Conservation (phyloP, 148 eudicot genomes). For the Arctostaphylos glauca region DNA sequence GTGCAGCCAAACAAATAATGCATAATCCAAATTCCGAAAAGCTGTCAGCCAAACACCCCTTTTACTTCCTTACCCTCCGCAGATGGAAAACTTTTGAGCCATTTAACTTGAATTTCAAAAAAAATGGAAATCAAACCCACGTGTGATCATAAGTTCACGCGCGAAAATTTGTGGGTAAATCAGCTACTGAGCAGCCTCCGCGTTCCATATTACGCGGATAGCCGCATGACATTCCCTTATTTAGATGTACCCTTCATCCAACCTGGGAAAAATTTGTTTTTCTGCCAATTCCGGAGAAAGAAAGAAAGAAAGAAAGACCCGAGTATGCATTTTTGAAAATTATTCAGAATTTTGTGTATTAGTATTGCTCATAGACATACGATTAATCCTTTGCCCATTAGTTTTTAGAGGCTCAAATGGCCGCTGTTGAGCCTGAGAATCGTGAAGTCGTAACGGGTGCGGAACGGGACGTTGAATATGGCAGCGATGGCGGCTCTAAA, state of each 20-base stretch:
- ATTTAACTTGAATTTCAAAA: not conserved
- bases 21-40: too few species aligned
- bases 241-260: not conserved
- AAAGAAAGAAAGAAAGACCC: not conserved
- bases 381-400: not conserved
- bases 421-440: not conserved
- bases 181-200: too few species aligned
- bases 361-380: not conserved
- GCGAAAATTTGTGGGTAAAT: too few species aligned
- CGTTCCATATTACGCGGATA: too few species aligned
- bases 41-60: too few species aligned
- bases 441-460: not conserved
- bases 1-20: too few species aligned
- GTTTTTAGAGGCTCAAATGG: not conserved
- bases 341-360: not conserved
- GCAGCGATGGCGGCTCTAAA: not conserved
- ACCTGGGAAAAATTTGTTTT: not conserved
- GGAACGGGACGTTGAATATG: not conserved
- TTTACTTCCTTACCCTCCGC: not conserved
- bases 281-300: not conserved
- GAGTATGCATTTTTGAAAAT: not conserved
- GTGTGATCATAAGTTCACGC: too few species aligned
- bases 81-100: not conserved
- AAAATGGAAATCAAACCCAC: not conserved
- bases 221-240: not conserved